Percentiles rank a stretch among this genome's conserved stretches.
These are phyloP conservation scores for Alternaria sp. DNA, from an alignment of 2,329 filamentous ascomycete species.

Conservation along the genomic window DNA sequence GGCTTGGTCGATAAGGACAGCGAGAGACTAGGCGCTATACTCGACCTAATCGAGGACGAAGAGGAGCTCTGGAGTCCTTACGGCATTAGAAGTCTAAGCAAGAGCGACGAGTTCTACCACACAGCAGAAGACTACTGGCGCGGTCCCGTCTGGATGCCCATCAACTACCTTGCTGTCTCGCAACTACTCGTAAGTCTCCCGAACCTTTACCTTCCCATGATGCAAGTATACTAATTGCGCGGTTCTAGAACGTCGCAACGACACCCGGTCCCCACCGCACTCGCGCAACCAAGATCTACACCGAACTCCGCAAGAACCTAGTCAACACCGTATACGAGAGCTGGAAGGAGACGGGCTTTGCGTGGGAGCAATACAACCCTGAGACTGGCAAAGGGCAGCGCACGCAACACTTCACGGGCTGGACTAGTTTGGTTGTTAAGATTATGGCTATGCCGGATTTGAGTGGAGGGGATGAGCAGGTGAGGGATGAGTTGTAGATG, in stretches of 20 bases:
- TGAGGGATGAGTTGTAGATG: conserved; percentile 40
- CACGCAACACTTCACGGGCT: conserved; percentile 97
- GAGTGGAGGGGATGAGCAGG: conserved; percentile 18
- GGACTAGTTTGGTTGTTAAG: conserved; percentile 98
- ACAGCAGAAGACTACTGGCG: conserved; percentile 98
- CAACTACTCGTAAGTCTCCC: conserved; percentile 66
- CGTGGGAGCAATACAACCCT: conserved; percentile 98
- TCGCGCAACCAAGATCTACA: conserved; percentile 77
- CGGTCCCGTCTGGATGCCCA: conserved; percentile 93
- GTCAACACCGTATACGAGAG: conserved; percentile 86
- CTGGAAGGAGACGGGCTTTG: conserved; percentile 92
- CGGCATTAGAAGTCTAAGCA: conserved; percentile 89
- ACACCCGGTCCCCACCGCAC: conserved; percentile 68
- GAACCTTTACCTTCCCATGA: not conserved
- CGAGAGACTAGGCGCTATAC: conserved; percentile 72
- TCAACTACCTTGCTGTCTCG: conserved; percentile 88
- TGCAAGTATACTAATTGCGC: not conserved
- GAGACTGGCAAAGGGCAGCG: conserved; percentile 92
- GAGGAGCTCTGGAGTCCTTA: conserved; percentile 88
- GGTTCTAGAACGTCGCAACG: conserved; percentile 68
- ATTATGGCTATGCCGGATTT: conserved; percentile 93
- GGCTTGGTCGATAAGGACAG: conserved; percentile 78
- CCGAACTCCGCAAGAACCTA: conserved; percentile 77
- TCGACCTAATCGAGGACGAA: conserved; percentile 80
- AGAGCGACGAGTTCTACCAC: conserved; percentile 80